These are phyloP conservation scores for Stylonectria norvegica DNA, from an alignment of 2,329 filamentous ascomycete genomes.

Conservation along the genomic window DNA sequence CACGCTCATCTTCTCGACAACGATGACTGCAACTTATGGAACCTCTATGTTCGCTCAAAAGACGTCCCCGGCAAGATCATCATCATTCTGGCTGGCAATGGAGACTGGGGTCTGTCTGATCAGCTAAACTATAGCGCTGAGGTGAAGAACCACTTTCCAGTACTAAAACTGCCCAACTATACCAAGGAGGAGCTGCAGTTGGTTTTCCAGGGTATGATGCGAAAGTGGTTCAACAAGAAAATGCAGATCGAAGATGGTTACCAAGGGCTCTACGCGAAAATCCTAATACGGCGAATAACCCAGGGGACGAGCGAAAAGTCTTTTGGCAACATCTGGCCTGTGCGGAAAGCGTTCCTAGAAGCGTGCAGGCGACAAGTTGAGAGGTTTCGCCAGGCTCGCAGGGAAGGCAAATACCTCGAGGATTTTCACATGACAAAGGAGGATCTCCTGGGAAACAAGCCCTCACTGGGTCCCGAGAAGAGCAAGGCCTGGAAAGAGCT, in stretches of 20 bases:
- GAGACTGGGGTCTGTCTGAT: slow-evolving; percentile 53
- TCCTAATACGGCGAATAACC: slow-evolving; percentile 59
- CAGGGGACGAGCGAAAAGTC: slow-evolving; percentile 58
- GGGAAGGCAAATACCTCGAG: slow-evolving; percentile 21
- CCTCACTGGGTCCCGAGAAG: slow-evolving; percentile 47
- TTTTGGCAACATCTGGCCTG: slow-evolving; percentile 67
- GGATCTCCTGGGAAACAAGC: slow-evolving; percentile 67
- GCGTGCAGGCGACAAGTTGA: slow-evolving; percentile 55
- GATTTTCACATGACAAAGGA: slow-evolving; percentile 48
- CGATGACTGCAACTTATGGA: slow-evolving; percentile 28
- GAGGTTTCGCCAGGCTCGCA: slow-evolving; percentile 43
- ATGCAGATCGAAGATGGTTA: slow-evolving; percentile 61
- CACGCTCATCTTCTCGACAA: slow-evolving; percentile 29
- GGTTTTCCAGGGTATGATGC: slow-evolving; percentile 56
- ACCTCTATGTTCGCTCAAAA: slow-evolving; percentile 24
- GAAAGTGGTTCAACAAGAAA: slow-evolving; percentile 47
- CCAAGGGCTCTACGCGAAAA: slow-evolving; percentile 58
- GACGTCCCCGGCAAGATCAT: slow-evolving; percentile 28
- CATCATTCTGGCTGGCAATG: slow-evolving; percentile 28
- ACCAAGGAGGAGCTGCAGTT: slow-evolving; percentile 56
- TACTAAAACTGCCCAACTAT: slow-evolving; percentile 64
- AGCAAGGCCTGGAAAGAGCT: slow-evolving; percentile 58
- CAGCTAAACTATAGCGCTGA: slow-evolving; percentile 55
- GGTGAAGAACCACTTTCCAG: slow-evolving; percentile 26
- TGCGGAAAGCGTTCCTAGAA: slow-evolving; percentile 55